phyloP scores from a whole-genome alignment of 305 asterid genomes.

The Solanum chacoense region DNA sequence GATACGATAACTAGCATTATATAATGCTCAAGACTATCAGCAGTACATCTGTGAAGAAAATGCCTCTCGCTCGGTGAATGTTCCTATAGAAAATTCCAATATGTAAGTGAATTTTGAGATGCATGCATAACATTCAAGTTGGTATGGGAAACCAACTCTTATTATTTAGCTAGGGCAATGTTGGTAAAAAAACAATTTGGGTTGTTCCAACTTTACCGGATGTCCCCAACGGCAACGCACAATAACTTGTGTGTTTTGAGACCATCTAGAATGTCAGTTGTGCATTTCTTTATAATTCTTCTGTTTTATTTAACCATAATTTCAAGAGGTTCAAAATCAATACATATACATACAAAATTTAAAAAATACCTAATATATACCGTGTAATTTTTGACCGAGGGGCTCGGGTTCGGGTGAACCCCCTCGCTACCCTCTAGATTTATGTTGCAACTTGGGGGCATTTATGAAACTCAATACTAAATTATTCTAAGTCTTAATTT shows the following conservation, averaged over 20 bases:
- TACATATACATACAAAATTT: not conserved
- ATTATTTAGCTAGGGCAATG: not conserved
- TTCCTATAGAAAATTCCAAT: not conserved
- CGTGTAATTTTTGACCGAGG: not conserved
- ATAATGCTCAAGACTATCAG: constrained; percentile 67
- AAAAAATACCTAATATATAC: not conserved
- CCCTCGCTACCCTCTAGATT: not conserved
- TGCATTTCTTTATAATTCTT: not conserved
- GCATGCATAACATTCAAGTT: not conserved
- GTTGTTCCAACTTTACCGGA: not conserved
- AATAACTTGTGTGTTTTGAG: not conserved
- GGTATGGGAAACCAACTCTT: not conserved
- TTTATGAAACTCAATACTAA: not conserved
- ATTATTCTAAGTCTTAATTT: not conserved
- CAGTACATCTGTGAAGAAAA: constrained; percentile 51
- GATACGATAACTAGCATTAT: constrained; percentile 41
- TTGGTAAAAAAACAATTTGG: not conserved
- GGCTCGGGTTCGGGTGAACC: not conserved
- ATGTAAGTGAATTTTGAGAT: not conserved
- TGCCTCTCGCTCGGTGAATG: not conserved
- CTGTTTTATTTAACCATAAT: constrained; percentile 4
- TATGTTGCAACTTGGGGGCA: not conserved
- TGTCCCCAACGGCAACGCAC: not conserved
- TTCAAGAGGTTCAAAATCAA: not conserved
- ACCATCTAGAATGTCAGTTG: not conserved